Base-by-base conservation (phyloP, 2,329 filamentous ascomycete genomes). In the Curvularia sp. region DNA sequence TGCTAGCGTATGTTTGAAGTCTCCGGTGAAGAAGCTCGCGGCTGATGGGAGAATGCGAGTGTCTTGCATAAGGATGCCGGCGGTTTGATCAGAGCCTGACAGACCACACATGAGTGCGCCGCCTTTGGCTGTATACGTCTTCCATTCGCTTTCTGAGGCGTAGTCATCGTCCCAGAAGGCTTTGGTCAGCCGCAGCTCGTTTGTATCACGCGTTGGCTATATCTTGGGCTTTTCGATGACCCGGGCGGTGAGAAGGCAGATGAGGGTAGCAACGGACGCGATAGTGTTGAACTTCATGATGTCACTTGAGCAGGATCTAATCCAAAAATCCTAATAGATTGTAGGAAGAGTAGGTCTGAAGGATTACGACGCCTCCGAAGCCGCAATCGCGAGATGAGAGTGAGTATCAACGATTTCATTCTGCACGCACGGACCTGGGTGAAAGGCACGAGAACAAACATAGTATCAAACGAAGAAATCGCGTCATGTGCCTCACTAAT, bases 31-130 rank as follows among this genome's bases (percentile, higher is more conserved):
- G 1, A 20, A 41, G 24, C 64, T 69, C 5, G 58, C 53, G 2
- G 62, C 61, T 5, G 67, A 69, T 1, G 65, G 61, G 1, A 61
- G 65, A 3, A 47, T 57, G 39, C 59, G 58, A 13, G 47, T 58
- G 48, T 68, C 65, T 30, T 50, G 38, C 1, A 67, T 33, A 9
- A 46, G 57, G 7, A 39, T 15, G 12, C 65, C 65, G 7, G 67
- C 65, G 13, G 57, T 47, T 24, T 62, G 42, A 24, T 68, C 64
- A n/a, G 54, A 43, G 33, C 55, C 60, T 1, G 35, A 13, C 63
- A 24, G 55, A 9, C 49, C 64, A 24, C 60, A 63, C 15, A 63
- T 57, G 20, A 69, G 42, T 5, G 58, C 58, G 24, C 58, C 60
- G 10, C 64, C 67, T 46, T 63, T 65, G 5, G 43, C 18, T 4